Evolutionary conservation across 2,329 filamentous ascomycete genomes (phyloP).

Genomic region (Botrytis fabae): DNA sequence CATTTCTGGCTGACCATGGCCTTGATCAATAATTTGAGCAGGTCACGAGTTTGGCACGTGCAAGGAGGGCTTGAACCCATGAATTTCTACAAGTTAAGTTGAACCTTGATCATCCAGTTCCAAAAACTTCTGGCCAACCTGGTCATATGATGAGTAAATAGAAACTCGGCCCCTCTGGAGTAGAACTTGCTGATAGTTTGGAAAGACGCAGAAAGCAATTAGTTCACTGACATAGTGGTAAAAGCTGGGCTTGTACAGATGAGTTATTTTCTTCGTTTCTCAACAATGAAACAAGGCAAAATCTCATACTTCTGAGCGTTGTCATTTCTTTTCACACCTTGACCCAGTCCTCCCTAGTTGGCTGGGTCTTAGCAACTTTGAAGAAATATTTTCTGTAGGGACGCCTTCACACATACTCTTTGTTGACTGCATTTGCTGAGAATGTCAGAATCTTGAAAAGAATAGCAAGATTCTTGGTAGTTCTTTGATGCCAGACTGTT

Average conservation of each 20-base stretch:
- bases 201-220: neutral
- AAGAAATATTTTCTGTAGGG: neutral
- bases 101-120: neutral
- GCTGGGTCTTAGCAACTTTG: too few relatives aligned
- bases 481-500: neutral
- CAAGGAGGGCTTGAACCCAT: neutral
- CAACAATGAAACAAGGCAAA: neutral
- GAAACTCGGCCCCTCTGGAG: too few relatives aligned
- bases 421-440: neutral
- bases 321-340: neutral
- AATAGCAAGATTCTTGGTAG: too few relatives aligned
- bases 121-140: neutral
- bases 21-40: neutral
- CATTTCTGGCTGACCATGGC: neutral
- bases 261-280: neutral
- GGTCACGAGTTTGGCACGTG: neutral
- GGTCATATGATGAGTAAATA: accelerated
- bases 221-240: neutral
- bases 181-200: neutral
- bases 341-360: neutral
- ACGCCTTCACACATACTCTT: neutral
- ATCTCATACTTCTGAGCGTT: neutral
- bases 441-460: neutral
- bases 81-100: neutral
- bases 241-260: neutral